Conservation (phyloP, 2,329 filamentous ascomycete genomes). For the Macrophomina tecta region DNA sequence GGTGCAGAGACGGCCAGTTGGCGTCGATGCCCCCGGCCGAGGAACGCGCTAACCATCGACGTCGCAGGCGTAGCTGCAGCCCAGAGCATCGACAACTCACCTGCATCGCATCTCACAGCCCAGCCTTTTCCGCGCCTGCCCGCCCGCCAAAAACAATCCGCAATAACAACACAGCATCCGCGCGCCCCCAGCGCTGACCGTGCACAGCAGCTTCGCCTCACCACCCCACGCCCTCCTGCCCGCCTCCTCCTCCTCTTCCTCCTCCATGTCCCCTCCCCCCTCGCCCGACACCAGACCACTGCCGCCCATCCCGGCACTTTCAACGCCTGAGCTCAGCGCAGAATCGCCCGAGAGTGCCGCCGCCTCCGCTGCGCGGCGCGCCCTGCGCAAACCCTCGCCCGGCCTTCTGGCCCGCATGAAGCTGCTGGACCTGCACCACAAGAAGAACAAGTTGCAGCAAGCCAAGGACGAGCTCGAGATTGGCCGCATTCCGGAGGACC, state of each 20-base stretch:
- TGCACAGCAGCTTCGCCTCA: conserved; percentile 25
- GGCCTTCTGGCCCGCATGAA: conserved; percentile 53
- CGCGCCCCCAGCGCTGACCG: conserved; percentile 24
- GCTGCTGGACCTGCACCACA: conserved; percentile 48
- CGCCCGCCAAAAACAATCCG: conserved; percentile 18
- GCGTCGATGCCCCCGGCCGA: conserved; percentile 16
- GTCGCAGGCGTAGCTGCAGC: conserved; percentile 23
- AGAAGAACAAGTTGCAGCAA: conserved; percentile 37
- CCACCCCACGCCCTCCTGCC: conserved; percentile 20
- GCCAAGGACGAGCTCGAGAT: conserved; percentile 55
- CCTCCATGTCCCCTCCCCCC: conserved; percentile 22
- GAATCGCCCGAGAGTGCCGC: conserved; percentile 17
- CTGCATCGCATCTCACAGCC: conserved; percentile 15
- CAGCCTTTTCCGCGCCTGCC: conserved; percentile 12
- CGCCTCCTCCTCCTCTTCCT: conserved; percentile 6
- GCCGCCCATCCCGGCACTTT: conserved; percentile 12
- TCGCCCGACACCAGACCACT: conserved; percentile 22
- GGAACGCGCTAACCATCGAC: conserved; percentile 19
- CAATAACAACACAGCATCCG: conserved; percentile 21
- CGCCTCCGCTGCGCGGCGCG: conserved; percentile 33
- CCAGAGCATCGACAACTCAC: conserved; percentile 22
- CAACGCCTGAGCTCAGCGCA: conserved; percentile 16
- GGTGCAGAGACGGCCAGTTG: conserved; percentile 14
- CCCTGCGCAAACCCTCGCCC: conserved; percentile 48
- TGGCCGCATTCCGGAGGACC: conserved; percentile 73